Conservation (phyloP, 2,329 filamentous ascomycete genomes). For the Sphaceloma murrayae region DNA sequence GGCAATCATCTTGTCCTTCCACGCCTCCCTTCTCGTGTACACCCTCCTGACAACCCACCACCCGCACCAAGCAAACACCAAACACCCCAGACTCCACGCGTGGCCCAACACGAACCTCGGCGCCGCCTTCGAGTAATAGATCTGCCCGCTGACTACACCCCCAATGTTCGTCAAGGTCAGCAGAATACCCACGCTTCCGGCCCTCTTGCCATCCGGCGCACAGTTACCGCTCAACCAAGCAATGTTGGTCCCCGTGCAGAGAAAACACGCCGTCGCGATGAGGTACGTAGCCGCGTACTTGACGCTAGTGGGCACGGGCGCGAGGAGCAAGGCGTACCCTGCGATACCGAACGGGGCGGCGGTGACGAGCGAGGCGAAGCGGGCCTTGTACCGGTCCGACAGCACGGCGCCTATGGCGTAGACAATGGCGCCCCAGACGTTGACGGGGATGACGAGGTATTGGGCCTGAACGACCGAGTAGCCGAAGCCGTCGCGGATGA, state of each 20-base stretch:
- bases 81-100: conserved; percentile 27
- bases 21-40: conserved; percentile 28
- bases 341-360: conserved; percentile 27
- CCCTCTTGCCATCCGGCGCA: conserved; percentile 29
- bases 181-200: conserved; percentile 27
- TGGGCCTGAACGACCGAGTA: conserved; percentile 33
- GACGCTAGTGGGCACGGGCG: conserved; percentile 23
- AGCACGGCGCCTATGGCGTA: conserved; percentile 33
- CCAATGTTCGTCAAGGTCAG: conserved; percentile 30
- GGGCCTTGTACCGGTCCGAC: conserved; percentile 31
- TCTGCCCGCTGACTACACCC: conserved; percentile 28
- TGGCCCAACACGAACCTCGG: conserved; percentile 27
- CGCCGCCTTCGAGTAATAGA: conserved; percentile 22
- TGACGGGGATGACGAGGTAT: conserved; percentile 36
- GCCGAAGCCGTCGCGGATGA: conserved; percentile 34
- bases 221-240: conserved; percentile 29
- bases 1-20: conserved; percentile 26
- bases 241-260: conserved; percentile 29
- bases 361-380: conserved; percentile 32
- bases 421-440: conserved; percentile 34
- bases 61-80: conserved; percentile 23
- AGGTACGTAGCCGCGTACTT: conserved; percentile 30
- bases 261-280: conserved; percentile 28
- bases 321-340: conserved; percentile 28
- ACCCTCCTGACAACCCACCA: conserved; percentile 28